Conservation (phyloP, 1,284 basidiomycete genomes). For the Apiotrichum veenhuisii region DNA sequence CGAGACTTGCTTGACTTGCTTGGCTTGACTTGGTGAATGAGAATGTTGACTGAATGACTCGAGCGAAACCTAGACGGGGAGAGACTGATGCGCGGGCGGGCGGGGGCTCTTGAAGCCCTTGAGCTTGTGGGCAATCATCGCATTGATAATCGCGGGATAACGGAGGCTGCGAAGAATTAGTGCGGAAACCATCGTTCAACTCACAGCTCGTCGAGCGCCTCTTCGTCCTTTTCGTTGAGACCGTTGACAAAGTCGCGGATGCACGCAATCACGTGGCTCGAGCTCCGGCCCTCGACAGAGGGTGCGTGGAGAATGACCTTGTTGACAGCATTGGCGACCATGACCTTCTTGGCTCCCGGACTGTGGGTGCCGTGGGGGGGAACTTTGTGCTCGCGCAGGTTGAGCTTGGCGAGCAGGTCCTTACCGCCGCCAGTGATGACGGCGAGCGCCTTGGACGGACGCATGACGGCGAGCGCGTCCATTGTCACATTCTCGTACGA, state of each 20-base stretch:
- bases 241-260: conserved; percentile 14
- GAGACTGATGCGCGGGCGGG: not conserved
- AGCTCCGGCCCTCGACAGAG: not conserved
- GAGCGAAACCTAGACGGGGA: not conserved
- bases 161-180: conserved; percentile 8
- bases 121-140: conserved; percentile 2
- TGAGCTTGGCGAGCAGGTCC: not conserved
- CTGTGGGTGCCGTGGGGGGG: not conserved
- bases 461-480: conserved; percentile 2
- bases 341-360: conserved; percentile 3
- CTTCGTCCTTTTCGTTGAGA: conserved; percentile 9
- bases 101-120: conserved; percentile 6
- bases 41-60: not conserved
- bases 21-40: no score
- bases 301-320: not conserved
- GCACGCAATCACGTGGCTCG: not conserved
- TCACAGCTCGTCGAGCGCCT: conserved; percentile 11
- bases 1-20: not conserved
- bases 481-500: conserved; percentile 7
- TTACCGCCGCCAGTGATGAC: not conserved
- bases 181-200: not conserved
- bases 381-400: not conserved
- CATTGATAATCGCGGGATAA: conserved; percentile 6
- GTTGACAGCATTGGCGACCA: conserved; percentile 6
- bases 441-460: not conserved